Percentiles rank a stretch among this genome's conserved stretches.
These are phyloP conservation scores for Bipolaris bicolor DNA, from an alignment of 2,329 filamentous ascomycete genomes.

Conservation along the genomic window DNA sequence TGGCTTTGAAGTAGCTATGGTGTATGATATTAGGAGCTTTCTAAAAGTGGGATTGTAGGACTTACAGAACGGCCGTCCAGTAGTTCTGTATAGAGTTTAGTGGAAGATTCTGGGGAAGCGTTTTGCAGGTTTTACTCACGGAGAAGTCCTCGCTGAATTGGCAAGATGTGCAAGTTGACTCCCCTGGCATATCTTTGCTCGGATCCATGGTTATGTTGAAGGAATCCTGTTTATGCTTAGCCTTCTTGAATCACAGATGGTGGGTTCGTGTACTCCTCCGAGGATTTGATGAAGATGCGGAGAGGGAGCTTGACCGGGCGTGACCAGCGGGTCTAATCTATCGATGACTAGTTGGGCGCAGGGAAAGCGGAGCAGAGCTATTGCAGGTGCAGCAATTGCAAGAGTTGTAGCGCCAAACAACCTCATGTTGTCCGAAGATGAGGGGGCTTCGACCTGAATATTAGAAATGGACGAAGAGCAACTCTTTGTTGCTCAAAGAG, in stretches of 20 bases:
- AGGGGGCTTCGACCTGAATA: background rate
- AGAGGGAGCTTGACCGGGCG: slow-evolving; percentile 30
- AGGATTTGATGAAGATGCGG: slow-evolving; percentile 37
- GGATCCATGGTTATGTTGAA: slow-evolving; percentile 37
- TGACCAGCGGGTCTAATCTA: slow-evolving; percentile 34
- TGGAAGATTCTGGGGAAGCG: background rate
- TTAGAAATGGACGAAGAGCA: background rate
- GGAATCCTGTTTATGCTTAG: slow-evolving; percentile 19
- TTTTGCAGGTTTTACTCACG: slow-evolving; percentile 4
- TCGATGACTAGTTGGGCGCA: slow-evolving; percentile 35
- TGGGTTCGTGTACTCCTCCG: slow-evolving; percentile 19
- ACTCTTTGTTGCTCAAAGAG: background rate
- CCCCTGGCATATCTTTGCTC: slow-evolving; percentile 26
- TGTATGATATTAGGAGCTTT: slow-evolving; percentile 2
- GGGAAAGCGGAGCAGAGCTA: slow-evolving; percentile 33
- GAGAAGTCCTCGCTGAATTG: slow-evolving; percentile 40
- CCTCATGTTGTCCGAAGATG: slow-evolving; percentile 26
- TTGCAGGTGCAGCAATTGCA: slow-evolving; percentile 24
- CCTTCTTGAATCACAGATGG: background rate
- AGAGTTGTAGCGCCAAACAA: slow-evolving; percentile 12
- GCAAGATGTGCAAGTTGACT: slow-evolving; percentile 37
- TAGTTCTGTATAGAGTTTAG: slow-evolving; percentile 30
- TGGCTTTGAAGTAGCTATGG: slow-evolving; percentile 30
- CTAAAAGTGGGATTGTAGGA: background rate
- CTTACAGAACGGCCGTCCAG: slow-evolving; percentile 39